phyloP scores from a whole-genome alignment of 2,329 filamentous ascomycete genomes.

The Penicillium sp. region DNA sequence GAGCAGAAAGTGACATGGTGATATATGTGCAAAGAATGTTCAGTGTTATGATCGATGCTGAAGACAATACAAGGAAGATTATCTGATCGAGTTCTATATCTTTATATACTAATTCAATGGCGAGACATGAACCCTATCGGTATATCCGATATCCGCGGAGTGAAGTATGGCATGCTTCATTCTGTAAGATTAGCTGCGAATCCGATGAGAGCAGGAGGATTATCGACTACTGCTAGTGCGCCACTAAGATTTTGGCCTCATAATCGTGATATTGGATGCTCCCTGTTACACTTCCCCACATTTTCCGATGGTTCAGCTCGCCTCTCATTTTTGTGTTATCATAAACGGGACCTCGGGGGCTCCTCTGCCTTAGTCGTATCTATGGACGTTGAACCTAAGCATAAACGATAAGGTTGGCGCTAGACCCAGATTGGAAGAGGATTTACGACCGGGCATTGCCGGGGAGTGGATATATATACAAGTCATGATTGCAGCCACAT shows the following conservation, averaged over 20 bases:
- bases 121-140: background rate
- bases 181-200: background rate
- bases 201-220: background rate
- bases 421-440: background rate
- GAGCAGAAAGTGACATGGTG: conserved; percentile 31
- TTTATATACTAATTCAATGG: background rate
- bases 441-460: background rate
- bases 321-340: background rate
- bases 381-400: background rate
- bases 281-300: background rate
- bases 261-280: background rate
- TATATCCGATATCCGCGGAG: conserved; percentile 1
- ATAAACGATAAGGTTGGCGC: background rate
- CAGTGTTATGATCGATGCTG: background rate
- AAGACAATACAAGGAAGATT: background rate
- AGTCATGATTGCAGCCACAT: background rate
- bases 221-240: background rate
- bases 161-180: background rate
- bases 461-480: background rate
- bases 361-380: background rate
- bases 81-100: conserved; percentile 1
- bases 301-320: background rate
- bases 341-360: background rate
- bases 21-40: background rate
- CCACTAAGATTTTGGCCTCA: too few relatives aligned